Conservation (phyloP, 108 stramenopile species). For the Hondaea fermentalgiana region DNA sequence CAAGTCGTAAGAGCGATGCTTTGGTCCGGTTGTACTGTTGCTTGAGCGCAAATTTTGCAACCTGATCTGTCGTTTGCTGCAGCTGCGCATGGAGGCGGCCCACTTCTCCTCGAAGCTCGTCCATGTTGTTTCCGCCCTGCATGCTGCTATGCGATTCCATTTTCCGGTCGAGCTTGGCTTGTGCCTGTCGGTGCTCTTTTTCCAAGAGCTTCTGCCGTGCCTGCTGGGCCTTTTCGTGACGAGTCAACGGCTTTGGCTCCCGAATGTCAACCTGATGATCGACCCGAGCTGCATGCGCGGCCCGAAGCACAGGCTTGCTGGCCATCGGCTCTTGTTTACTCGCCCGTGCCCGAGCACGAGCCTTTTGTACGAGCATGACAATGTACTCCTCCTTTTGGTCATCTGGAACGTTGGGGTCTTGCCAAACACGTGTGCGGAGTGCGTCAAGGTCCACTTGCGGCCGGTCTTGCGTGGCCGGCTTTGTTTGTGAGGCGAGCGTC, state of each 20-base stretch:
- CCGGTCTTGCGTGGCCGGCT: background rate
- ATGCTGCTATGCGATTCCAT: background rate
- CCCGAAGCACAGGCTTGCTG: background rate
- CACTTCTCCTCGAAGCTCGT: background rate
- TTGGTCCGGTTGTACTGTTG: background rate
- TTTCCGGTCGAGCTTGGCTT: background rate
- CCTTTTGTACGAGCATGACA: background rate
- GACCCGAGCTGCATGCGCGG: background rate
- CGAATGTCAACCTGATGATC: background rate
- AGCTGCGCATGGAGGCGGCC: background rate
- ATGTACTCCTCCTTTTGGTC: conserved; percentile 10
- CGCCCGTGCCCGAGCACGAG: background rate
- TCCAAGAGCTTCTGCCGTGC: background rate
- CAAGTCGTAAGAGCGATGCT: background rate
- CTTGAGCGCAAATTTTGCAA: background rate
- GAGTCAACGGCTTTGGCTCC: background rate
- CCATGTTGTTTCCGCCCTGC: background rate
- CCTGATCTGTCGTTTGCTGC: background rate
- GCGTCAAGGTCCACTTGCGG: background rate
- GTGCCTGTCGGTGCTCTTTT: background rate
- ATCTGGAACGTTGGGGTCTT: background rate
- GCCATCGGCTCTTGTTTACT: background rate
- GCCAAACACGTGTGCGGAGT: background rate
- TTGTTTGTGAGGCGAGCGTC: background rate
- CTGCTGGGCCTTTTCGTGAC: background rate